A percentile compares a stretch with the other conserved stretches of the same genome.
Evolutionary conservation across 2,329 filamentous ascomycete species (phyloP).

Genomic region (Diaporthe sp.): DNA sequence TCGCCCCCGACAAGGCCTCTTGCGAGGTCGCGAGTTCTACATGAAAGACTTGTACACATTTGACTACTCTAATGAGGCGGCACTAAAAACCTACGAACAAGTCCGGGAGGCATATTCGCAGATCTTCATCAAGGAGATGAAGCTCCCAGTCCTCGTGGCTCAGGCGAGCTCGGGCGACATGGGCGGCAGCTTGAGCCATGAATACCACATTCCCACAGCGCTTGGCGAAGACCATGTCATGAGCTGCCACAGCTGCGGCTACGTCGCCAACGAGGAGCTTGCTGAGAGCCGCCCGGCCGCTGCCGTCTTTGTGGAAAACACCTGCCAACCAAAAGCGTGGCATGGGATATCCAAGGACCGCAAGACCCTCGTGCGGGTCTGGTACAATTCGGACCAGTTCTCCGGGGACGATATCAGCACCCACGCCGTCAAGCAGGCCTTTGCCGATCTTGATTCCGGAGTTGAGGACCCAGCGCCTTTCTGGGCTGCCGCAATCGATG

Average conservation of each 20-base stretch:
- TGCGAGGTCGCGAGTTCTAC: conserved; percentile 90
- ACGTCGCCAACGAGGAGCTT: conserved; percentile 91
- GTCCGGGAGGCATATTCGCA: conserved; percentile 80
- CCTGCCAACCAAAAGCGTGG: conserved; percentile 54
- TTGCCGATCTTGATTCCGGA: conserved; percentile 78
- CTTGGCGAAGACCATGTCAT: conserved; percentile 90
- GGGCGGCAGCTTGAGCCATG: conserved; percentile 92
- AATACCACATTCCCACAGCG: conserved; percentile 86
- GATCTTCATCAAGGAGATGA: conserved; percentile 82
- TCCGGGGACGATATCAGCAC: conserved; percentile 57
- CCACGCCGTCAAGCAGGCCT: conserved; percentile 73
- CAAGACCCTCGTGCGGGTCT: conserved; percentile 76
- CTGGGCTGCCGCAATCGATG: conserved; percentile 61
- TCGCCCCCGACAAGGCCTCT: conserved; percentile 86
- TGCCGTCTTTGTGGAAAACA: background rate
- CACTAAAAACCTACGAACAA: conserved; percentile 82
- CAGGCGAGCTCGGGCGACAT: conserved; percentile 96
- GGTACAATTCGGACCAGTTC: conserved; percentile 58
- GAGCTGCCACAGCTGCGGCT: conserved; percentile 78
- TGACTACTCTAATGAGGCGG: conserved; percentile 75
- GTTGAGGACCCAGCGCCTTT: conserved; percentile 70
- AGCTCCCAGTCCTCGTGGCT: conserved; percentile 85
- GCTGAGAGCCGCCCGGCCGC: conserved; percentile 56
- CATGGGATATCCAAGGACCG: conserved; percentile 77
- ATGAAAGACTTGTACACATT: conserved; percentile 99